Conservation (phyloP, 257 asterid genomes). For the Solanum dulcamara region DNA sequence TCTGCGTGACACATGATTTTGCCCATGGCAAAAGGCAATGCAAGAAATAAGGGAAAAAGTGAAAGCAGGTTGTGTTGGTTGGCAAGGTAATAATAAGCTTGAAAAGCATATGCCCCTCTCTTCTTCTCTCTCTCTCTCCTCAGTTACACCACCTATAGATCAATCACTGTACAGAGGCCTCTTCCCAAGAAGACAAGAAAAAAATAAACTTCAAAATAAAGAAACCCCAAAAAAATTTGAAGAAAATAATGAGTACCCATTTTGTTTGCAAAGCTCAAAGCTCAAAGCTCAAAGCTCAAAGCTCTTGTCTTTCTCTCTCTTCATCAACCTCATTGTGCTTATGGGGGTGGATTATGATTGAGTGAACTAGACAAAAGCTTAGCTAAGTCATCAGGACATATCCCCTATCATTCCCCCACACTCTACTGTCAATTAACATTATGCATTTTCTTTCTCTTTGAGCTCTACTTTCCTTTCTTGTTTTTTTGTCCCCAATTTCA, state of each 20-base stretch:
- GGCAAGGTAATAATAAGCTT: slow-evolving; percentile 42
- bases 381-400: slow-evolving; percentile 21
- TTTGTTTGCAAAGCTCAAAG: neutral
- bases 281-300: neutral
- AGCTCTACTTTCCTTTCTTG: slow-evolving; percentile 3
- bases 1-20: slow-evolving; percentile 25
- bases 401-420: slow-evolving; percentile 23
- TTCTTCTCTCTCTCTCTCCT: slow-evolving; percentile 15
- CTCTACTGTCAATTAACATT: slow-evolving; percentile 34
- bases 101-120: slow-evolving; percentile 32
- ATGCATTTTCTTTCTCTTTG: slow-evolving; percentile 18
- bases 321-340: slow-evolving; percentile 33
- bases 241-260: neutral
- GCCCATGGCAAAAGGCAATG: slow-evolving; percentile 27
- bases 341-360: slow-evolving; percentile 58
- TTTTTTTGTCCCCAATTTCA: neutral
- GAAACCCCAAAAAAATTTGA: neutral
- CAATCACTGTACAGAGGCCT: slow-evolving; percentile 3
- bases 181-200: neutral
- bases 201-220: slow-evolving; percentile 9
- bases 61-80: slow-evolving; percentile 24
- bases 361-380: slow-evolving; percentile 38
- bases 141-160: slow-evolving; percentile 7
- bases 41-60: slow-evolving; percentile 44
- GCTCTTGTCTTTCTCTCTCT: slow-evolving; percentile 13